Evolutionary conservation across 495 filamentous ascomycete species (phyloP).

Genomic region (Xylaria nigripes): DNA sequence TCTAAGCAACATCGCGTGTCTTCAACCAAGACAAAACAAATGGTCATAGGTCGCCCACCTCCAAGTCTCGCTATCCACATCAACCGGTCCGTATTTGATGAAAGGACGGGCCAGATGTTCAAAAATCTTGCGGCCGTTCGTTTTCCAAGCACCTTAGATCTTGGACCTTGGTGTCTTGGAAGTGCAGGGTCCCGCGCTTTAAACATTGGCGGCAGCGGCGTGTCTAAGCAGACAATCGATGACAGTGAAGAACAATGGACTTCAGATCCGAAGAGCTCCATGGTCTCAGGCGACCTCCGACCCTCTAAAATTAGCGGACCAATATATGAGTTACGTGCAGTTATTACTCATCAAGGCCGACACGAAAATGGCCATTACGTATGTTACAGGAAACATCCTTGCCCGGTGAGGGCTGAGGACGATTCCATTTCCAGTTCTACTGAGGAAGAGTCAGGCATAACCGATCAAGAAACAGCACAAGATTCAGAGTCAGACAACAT

Average conservation of each 20-base stretch:
- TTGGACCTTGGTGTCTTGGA: conserved; percentile 72
- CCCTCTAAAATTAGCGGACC: conserved; percentile 41
- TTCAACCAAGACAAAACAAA: conserved; percentile 81
- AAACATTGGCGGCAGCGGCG: not conserved
- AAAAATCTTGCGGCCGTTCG: conserved; percentile 76
- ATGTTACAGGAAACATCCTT: conserved; percentile 67
- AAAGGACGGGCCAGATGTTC: conserved; percentile 60
- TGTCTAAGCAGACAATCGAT: not conserved
- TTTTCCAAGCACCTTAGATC: conserved; percentile 65
- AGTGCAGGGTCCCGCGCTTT: conserved; percentile 23
- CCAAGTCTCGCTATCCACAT: conserved; percentile 74
- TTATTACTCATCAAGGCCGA: conserved; percentile 79
- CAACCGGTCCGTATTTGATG: conserved; percentile 86
- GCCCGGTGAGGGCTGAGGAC: conserved; percentile 4
- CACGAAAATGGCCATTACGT: conserved; percentile 97
- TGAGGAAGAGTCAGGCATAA: not conserved
- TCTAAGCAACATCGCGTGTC: conserved; percentile 55
- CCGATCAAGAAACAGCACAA: not conserved
- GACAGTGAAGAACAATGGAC: conserved; percentile 56
- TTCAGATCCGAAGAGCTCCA: conserved; percentile 54
- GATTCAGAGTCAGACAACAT: conserved; percentile 17
- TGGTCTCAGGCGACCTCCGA: conserved; percentile 49
- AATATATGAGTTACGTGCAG: conserved; percentile 74
- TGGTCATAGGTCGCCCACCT: conserved; percentile 73
- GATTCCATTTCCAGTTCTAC: no score